Evolutionary conservation across 2,329 filamentous ascomycete genomes (phyloP).

Genomic region (Aspergillus japonicus): DNA sequence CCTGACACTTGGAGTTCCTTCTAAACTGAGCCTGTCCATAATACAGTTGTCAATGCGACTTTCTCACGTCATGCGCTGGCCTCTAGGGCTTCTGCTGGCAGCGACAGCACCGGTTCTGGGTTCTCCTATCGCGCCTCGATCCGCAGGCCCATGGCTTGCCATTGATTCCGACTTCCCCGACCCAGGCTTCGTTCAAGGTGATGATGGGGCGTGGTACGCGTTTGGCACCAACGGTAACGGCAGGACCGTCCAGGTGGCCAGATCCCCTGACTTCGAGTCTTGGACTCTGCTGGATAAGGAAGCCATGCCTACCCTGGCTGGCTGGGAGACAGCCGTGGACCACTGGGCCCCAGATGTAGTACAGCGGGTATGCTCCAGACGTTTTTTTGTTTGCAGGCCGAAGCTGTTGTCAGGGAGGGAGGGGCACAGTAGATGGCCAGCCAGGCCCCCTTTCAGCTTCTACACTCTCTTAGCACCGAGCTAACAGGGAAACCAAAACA

Average conservation of each 20-base stretch:
- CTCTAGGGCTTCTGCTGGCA: not conserved
- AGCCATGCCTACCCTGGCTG: constrained; percentile 50
- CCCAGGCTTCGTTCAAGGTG: constrained; percentile 8
- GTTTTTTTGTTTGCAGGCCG: not conserved
- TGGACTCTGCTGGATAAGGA: constrained; percentile 51
- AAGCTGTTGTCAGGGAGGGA: too few species aligned
- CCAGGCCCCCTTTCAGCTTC: too few species aligned
- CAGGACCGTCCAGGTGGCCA: constrained; percentile 54
- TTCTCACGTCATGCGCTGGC: not conserved
- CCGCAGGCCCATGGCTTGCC: constrained; percentile 4
- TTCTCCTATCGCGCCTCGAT: not conserved
- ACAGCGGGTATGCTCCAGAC: constrained; percentile 36
- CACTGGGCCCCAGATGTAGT: constrained; percentile 65
- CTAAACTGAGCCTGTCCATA: too few species aligned
- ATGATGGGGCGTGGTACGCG: constrained; percentile 41
- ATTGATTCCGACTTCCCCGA: constrained; percentile 11
- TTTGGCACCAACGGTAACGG: constrained; percentile 54
- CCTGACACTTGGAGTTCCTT: too few species aligned
- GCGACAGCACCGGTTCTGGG: not conserved
- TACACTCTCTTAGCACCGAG: too few species aligned
- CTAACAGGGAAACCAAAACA: constrained; percentile 12
- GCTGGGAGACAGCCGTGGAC: constrained; percentile 56
- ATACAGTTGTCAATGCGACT: not conserved
- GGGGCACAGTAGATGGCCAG: too few species aligned
- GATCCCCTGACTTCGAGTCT: constrained; percentile 46